Base-by-base conservation (phyloP, 202 grass and related monocot genomes). In the Schoenoplectus tabernaemontani region DNA sequence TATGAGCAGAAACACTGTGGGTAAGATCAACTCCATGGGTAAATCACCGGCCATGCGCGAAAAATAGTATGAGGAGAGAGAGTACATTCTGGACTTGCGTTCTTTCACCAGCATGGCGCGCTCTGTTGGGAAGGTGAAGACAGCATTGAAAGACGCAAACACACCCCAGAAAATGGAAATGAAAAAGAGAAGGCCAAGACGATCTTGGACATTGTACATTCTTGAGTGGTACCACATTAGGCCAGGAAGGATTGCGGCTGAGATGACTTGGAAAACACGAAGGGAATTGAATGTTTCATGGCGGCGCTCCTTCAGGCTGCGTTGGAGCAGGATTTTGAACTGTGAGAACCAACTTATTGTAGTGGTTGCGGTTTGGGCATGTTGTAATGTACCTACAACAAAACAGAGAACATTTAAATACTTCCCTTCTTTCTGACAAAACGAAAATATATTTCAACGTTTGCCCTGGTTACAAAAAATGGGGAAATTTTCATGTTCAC, bases 151-250 rank as follows among this genome's bases (percentile, higher is more conserved):
- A 73, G 92, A 96, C 20, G 96, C 85, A 82, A 96, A 99, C 47
- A 99, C 96, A 3, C 96, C 96, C 96, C 96, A 99, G 85, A 99
- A 99, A 85, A 99, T 99, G 88, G 92, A 88, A 53, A 99, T 78
- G 92, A 99, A 99, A 84, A 99, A 99, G 87, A 99, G 92, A 8
- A 99, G 92, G 7, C 96, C 96, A 7, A 99, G 85, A 2, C 96
- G 86, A 83, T 99, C 96, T 32, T 82, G 76, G 41, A 92, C 83
- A 42, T 78, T 81, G 3, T 15, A 1, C 19, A 89, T 73, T 58
- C 83, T 89, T 11, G 96, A 99, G 1, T 86, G 96, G 91, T 92
- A 99, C 96, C 96, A 99, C 96, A 99, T 95, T 20, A 84, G 81
- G 0, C 96, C 96, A 0, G 96, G 86, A 0, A 98, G 85, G 1